Evolutionary conservation across 2,329 filamentous ascomycete genomes (phyloP), one percentile per base, ranked within the genome.

Genomic region (Aspergillus vadensis): DNA sequence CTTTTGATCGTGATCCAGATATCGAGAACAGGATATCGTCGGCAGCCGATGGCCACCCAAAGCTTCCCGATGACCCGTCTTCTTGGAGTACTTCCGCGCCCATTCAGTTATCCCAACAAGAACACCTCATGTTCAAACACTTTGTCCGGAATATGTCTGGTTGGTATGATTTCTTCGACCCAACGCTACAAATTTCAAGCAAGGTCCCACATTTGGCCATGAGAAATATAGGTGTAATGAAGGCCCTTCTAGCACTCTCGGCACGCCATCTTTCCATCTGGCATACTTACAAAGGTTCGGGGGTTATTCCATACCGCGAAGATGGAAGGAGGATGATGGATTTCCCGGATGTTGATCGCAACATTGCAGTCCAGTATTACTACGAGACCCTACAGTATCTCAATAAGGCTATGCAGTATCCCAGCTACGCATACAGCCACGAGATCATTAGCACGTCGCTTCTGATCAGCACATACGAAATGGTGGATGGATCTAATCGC

Each of bases 381-480:
- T 84, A 86, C 65, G 84, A 88, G 67, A 87, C 85, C 0, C 74
- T 88, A 0, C 83, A 85, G 53, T 88, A 88, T 62, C 75, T 88
- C 0, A 84, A 85, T 53, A 82, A 82, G 38, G 85, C 86, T 0
- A 82, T 88, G 71, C 79, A 82, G 10, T 86, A 85, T 64, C 77
- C 81, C 1, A 82, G 80, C 0, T 88, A 88, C 67, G 83, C 82
- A 5, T 81, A 80, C 50, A 86, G 83, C 27, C 78, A 79, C 12
- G 86, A 88, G 67, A 75, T 89, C 0, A 78, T 87, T 27, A 82
- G 83, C 0, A 88, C 85, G 0, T 82, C 85, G 0, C 74, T 88
- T 0, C 78, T 88, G 15, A 84, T 88, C 30, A 86, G 84, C 12
- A 85, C 84, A 0, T 88, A 88, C 64, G 86, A 88, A 71, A 88